Percentiles rank a stretch among this genome's conserved stretches.
phyloP scores from a whole-genome alignment of 805 yeast species.

The Ogataea methanolica region DNA sequence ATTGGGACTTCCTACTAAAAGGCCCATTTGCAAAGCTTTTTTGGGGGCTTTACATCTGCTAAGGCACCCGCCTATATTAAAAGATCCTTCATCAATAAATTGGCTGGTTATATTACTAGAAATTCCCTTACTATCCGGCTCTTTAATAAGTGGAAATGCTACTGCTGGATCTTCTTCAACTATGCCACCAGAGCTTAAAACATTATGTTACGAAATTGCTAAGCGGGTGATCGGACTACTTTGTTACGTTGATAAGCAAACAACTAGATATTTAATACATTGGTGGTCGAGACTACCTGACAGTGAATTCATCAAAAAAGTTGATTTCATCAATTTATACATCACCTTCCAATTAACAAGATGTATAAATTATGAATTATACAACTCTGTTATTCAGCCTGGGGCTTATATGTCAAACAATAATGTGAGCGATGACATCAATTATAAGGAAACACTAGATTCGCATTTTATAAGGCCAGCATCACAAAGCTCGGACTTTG shows the following conservation, averaged over 20 bases:
- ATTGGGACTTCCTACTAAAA: slow-evolving; percentile 49
- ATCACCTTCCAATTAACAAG: slow-evolving; percentile 70
- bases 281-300: slow-evolving; percentile 47
- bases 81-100: slow-evolving; percentile 39
- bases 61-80: slow-evolving; percentile 41
- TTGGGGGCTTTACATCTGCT: slow-evolving; percentile 47
- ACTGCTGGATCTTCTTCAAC: slow-evolving; percentile 10
- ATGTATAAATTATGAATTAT: slow-evolving; percentile 35
- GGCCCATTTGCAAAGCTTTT: slow-evolving; percentile 56
- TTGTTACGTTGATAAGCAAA: slow-evolving; percentile 40
- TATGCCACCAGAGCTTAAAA: slow-evolving; percentile 43
- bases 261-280: slow-evolving; percentile 42
- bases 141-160: slow-evolving; percentile 33
- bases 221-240: slow-evolving; percentile 68
- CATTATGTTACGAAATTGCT: slow-evolving; percentile 61
- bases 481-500: slow-evolving; percentile 21
- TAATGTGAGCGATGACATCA: slow-evolving; percentile 24
- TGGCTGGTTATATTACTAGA: slow-evolving; percentile 68
- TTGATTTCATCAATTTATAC: slow-evolving; percentile 70
- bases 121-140: slow-evolving; percentile 55
- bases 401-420: slow-evolving; percentile 12
- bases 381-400: slow-evolving; percentile 18
- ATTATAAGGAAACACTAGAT: slow-evolving; percentile 24
- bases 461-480: slow-evolving; percentile 24
- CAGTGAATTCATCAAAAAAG: slow-evolving; percentile 43